phyloP scores from a whole-genome alignment of 768 basidiomycete genomes.

The Boletus patriciae region DNA sequence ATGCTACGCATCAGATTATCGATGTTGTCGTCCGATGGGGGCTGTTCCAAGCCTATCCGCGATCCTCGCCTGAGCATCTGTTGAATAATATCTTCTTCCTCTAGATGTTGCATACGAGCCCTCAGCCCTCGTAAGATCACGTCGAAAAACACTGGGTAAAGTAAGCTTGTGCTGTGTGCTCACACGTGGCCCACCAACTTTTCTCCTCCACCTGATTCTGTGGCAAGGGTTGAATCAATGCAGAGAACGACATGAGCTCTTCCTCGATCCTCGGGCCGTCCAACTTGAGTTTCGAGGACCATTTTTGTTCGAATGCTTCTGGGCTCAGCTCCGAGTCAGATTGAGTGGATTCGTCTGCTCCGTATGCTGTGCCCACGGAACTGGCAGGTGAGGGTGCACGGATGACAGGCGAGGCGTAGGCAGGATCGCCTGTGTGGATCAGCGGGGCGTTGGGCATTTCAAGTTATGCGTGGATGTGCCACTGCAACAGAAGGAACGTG shows the following conservation, averaged over 20 bases:
- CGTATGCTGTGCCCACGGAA: constrained; percentile 49
- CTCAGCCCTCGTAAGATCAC: constrained; percentile 42
- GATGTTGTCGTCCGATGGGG: constrained; percentile 38
- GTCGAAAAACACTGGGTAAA: constrained; percentile 34
- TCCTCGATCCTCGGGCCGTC: constrained; percentile 40
- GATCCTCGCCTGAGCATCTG: constrained; percentile 39
- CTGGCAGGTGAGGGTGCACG: constrained; percentile 48
- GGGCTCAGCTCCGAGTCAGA: constrained; percentile 40
- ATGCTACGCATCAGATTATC: constrained; percentile 44
- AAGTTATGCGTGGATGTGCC: not conserved
- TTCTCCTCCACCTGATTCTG: constrained; percentile 39
- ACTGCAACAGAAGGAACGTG: not conserved
- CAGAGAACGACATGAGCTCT: constrained; percentile 31
- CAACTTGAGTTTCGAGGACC: constrained; percentile 36
- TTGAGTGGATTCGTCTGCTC: constrained; percentile 44
- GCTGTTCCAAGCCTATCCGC: constrained; percentile 35
- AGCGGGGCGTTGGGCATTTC: constrained; percentile 32
- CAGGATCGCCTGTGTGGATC: constrained; percentile 36
- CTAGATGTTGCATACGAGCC: constrained; percentile 38
- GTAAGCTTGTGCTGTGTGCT: constrained; percentile 3
- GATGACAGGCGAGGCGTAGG: constrained; percentile 47
- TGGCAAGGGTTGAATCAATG: constrained; percentile 35
- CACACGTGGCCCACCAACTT: constrained; percentile 30
- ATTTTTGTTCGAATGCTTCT: constrained; percentile 39
- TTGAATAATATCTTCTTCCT: constrained; percentile 47